Conservation (phyloP, 2,329 filamentous ascomycete genomes). For the Sarocladium oryzae region DNA sequence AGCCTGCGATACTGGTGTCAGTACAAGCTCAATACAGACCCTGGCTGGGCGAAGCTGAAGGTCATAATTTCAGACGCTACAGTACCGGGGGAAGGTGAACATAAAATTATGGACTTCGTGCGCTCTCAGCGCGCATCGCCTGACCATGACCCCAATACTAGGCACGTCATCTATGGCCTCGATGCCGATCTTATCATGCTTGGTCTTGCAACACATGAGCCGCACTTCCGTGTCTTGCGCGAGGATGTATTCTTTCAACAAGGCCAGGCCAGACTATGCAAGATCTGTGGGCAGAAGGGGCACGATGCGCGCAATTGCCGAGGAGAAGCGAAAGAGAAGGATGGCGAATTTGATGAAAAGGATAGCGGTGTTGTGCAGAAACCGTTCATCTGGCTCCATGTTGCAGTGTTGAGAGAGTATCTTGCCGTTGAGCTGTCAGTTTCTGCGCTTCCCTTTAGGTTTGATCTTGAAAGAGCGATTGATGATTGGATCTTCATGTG, state of each 20-base stretch:
- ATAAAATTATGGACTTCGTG: conserved; percentile 99
- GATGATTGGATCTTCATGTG: conserved; percentile 99
- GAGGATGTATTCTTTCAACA: conserved; percentile 96
- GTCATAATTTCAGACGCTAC: conserved; percentile 98
- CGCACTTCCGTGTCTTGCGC: conserved; percentile 89
- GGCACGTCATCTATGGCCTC: conserved; percentile 95
- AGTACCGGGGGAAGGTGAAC: conserved; percentile 94
- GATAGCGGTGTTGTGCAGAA: conserved; percentile 65
- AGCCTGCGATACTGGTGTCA: conserved; percentile 94
- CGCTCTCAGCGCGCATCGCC: conserved; percentile 86
- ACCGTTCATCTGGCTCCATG: conserved; percentile 97
- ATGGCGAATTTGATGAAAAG: conserved; percentile 77
- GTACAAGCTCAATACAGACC: conserved; percentile 96
- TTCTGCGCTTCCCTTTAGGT: conserved; percentile 74
- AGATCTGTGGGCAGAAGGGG: conserved; percentile 84
- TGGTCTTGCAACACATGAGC: conserved; percentile 92
- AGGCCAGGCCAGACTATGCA: conserved; percentile 73
- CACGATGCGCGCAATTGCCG: conserved; percentile 84
- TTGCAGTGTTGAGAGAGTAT: conserved; percentile 86
- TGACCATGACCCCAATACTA: conserved; percentile 91
- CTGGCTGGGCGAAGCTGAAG: conserved; percentile 92
- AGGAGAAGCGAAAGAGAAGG: conserved; percentile 71
- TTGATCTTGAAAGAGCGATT: conserved; percentile 87
- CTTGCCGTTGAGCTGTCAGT: conserved; percentile 83
- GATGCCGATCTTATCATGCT: conserved; percentile 99